Evolutionary conservation across 495 filamentous ascomycete genomes (phyloP), one percentile per base, ranked within the genome.

Genomic region (Daldinia bambusicola): DNA sequence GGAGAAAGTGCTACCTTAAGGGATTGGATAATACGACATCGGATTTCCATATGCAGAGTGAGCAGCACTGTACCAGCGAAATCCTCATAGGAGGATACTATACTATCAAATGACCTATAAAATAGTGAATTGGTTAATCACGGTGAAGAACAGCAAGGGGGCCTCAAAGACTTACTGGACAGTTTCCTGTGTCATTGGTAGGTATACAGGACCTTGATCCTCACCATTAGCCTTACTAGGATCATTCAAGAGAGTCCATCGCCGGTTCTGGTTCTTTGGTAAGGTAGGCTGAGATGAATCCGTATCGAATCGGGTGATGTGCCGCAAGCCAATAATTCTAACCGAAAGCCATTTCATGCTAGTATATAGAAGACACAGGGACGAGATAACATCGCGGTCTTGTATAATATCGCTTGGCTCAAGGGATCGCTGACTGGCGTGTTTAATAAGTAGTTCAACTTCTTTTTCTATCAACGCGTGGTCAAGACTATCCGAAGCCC

Each of bases 281-380:
- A 84, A 71, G 26, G 74, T 80, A 5, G 82, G 75, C 43, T 80
- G 80, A 16, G 84, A 84, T 12, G 85, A 85, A 72, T 88, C 85
- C 0, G 81, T 82, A 56, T 86, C 81, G 62, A 85, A 85, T 41
- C 76, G 71, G 30, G 86, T 92, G 67, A 97, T 90, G 69, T 91
- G 89, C 26, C 95, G 89, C 40, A 98, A 85, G 59, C 91, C 85
- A 12, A 83, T 75, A 16, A 97, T 86, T 77, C 93, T 93, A 72
- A 88, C 90, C 61, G 91, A 89, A 26, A 99, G 89, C 95, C 95
- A 99, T 86, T 95, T 92, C 94, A 97, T 97, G 84, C 95, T 98
- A 65, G 92, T 97, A 76, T 95, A 93, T 20, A 99, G 84, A 52
- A 97, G 87, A 67, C 93, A 97, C 37, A 98, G 80, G 10, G 92